These are phyloP conservation scores for Calonectria pseudoreteaudii DNA, from an alignment of 2,329 filamentous ascomycete genomes.

Conservation along the genomic window DNA sequence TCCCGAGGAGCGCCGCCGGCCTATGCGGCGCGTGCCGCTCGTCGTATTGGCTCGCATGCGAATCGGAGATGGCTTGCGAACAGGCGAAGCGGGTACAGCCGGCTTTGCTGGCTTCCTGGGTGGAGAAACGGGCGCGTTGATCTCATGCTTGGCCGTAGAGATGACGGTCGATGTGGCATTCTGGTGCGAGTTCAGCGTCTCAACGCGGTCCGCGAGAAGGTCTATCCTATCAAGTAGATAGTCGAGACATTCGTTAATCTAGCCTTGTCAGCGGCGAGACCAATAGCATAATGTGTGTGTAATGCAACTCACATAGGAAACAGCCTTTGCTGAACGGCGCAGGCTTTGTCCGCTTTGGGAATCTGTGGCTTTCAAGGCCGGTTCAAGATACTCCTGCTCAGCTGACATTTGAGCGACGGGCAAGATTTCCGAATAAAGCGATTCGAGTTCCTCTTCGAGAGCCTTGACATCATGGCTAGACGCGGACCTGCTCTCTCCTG, in stretches of 20 bases:
- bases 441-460: constrained; percentile 74
- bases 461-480: constrained; percentile 58
- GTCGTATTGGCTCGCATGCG: constrained; percentile 47
- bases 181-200: constrained; percentile 61
- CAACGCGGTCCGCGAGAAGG: constrained; percentile 55
- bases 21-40: constrained; percentile 29
- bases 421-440: constrained; percentile 75
- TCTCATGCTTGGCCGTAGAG: constrained; percentile 57
- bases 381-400: constrained; percentile 74
- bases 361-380: constrained; percentile 62
- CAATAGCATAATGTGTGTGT: not conserved
- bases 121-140: constrained; percentile 45
- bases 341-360: constrained; percentile 57
- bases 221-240: constrained; percentile 62
- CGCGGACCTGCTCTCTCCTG: constrained; percentile 41
- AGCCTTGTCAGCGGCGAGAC: constrained; percentile 33
- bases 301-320: constrained; percentile 61
- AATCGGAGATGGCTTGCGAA: constrained; percentile 50
- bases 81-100: constrained; percentile 49
- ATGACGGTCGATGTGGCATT: constrained; percentile 53
- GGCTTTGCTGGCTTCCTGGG: constrained; percentile 37
- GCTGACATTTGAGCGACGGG: constrained; percentile 78
- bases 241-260: constrained; percentile 64
- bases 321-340: constrained; percentile 58
- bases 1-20: constrained; percentile 51